Base-by-base conservation (phyloP, 2,329 filamentous ascomycete species). In the Sporothrix inflata region DNA sequence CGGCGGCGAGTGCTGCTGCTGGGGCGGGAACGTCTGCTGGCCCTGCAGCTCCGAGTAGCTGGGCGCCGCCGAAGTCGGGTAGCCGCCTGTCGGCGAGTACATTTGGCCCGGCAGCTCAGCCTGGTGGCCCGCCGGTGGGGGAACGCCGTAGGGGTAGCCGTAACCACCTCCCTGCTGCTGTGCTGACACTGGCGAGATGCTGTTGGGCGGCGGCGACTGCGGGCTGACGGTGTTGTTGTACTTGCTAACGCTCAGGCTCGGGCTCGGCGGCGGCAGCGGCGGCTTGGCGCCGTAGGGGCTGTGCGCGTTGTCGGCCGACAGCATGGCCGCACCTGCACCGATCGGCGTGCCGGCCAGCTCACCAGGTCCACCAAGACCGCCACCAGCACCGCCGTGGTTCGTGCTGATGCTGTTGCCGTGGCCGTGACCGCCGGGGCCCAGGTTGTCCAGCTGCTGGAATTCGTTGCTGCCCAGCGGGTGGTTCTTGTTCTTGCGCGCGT, bases 281-380 rank as follows among this genome's bases (percentile, higher is more conserved):
- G 69, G 51, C 19, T 70, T 65, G 19, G 12, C 40, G 9, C 63
- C 27, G 24, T 67, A 38, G 14, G 27, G 61, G 21, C 47, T n/a
- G 34, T 51, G 19, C 19, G 5, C 61, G 14, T 40, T 55, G 1
- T 74, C 70, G 4, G 70, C 75, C 34, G 73, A 73, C 30, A 72
- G 55, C 1, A 73, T 70, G 5, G 49, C 70, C 24, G 47, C 60
- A 8, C 74, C 75, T 27, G 57, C 74, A 70, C 66, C 16, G 61
- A 78, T 38, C 2, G 73, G 61, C 1, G 71, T 77, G 1, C 76
- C 78, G 7, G 72, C 74, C 11, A 79, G 77, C 72, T 83, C 81
- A 80, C 77, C 69, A 81, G 82, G 30, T 24, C 61, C 6, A 11
- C 27, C 19, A 30, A 16, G n/a, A 3, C 80, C 69, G 16, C 53